Evolutionary conservation across 345 rosid species (phyloP), one percentile per base, ranked within the genome.

Genomic region (Xanthoceras sorbifolium): DNA sequence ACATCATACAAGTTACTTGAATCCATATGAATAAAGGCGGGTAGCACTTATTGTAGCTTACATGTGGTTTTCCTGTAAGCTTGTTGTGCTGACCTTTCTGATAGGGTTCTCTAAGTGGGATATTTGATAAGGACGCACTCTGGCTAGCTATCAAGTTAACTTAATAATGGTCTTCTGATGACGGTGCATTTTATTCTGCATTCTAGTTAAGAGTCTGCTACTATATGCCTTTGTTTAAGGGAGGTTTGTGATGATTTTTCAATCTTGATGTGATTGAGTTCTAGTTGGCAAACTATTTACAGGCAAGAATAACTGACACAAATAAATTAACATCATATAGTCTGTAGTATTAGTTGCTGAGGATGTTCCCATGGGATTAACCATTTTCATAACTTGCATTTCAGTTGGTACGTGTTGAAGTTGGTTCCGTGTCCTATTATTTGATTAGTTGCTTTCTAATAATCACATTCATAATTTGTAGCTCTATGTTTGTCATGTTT

Each of bases 11-110:
- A 52, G 40, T 50, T 54, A 20, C 42, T 71, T 71, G 18, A 36
- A 38, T 75, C 26, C 23, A 64, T 40, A 31, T 60, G 4, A 22
- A 40, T 34, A 75, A 34, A 73, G 73, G 70, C 40, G 48, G 12
- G 48, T 38, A 6, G 29, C 48, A 22, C 22, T 54, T 11, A 23
- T 73, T 76, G 31, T 50, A 40, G 17, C 48, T n/a, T 71, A 52
- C 71, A 48, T 64, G 31, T 71, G 44, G 25, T 42, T 71, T n/a
- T n/a, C 25, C 40, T 52, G 18, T 15, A 48, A 44, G 57, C 38
- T 28, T 54, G 20, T 72, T 57, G 54, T 42, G 26, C 66, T 72
- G 64, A 60, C 34, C 66, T 38, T 60, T 59, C 73, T 23, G 8
- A 59, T 34, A 72, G 34, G 60, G n/a, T 25, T n/a, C 66, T 72